A percentile compares a stretch with the other conserved stretches of the same genome.
These are phyloP conservation scores for Fraxinus albicans DNA, from an alignment of 305 asterid species.

Conservation along the genomic window DNA sequence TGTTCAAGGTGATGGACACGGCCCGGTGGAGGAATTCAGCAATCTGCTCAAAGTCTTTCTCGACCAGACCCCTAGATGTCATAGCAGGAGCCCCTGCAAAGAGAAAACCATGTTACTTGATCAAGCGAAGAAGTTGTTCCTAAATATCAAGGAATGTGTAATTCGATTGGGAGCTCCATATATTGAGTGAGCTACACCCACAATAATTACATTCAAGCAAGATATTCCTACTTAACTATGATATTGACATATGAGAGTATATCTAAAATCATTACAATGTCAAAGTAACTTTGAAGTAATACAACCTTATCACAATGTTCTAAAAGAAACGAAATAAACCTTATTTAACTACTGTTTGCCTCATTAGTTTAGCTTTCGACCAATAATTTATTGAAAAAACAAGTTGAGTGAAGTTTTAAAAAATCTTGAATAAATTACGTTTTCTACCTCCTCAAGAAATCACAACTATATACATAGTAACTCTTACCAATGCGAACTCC, in stretches of 20 bases:
- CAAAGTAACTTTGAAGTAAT: neutral
- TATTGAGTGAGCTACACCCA: neutral
- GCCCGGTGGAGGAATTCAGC: conserved; percentile 91
- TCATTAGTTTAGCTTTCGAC: neutral
- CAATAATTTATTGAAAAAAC: neutral
- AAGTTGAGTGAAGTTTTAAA: neutral
- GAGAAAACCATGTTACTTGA: neutral
- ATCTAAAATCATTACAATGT: neutral
- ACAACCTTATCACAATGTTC: neutral
- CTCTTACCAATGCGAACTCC: conserved; percentile 92
- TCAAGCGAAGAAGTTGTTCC: neutral
- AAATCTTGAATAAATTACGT: too few species aligned
- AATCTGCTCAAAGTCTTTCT: conserved; percentile 92
- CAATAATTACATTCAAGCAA: neutral
- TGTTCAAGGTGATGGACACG: conserved; percentile 61
- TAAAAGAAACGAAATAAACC: neutral
- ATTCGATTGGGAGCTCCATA: neutral
- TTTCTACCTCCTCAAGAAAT: neutral
- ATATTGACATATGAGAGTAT: neutral
- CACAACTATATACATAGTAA: neutral
- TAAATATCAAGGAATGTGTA: neutral
- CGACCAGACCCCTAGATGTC: conserved; percentile 93
- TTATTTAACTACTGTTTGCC: neutral
- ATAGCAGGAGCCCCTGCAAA: conserved; percentile 85
- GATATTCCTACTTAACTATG: neutral